A percentile compares a stretch with the other conserved stretches of the same genome.
These are phyloP conservation scores for Bruguiera gymnorhiza DNA, from an alignment of 345 rosid genomes.

Conservation along the genomic window DNA sequence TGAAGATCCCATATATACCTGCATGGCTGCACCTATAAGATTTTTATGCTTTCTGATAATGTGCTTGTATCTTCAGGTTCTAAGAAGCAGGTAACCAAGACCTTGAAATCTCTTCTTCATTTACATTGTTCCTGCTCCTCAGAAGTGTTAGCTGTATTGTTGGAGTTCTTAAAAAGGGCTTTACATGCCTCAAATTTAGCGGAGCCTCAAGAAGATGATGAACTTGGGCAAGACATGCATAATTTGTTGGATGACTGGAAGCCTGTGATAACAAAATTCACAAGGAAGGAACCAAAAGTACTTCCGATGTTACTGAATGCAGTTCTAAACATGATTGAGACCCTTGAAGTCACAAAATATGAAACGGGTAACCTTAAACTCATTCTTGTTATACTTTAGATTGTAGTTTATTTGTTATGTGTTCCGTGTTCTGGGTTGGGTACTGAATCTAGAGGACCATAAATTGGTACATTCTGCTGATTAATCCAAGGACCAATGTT, in stretches of 20 bases:
- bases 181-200: slow-evolving; percentile 41
- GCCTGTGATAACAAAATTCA: slow-evolving; percentile 50
- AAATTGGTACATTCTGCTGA: too few relatives aligned
- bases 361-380: slow-evolving; percentile 41
- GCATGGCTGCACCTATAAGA: slow-evolving; percentile 7
- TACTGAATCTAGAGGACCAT: too few relatives aligned
- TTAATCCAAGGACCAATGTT: too few relatives aligned
- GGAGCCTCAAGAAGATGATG: slow-evolving; percentile 33
- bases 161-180: slow-evolving; percentile 56
- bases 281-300: slow-evolving; percentile 71
- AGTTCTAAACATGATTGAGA: slow-evolving; percentile 52
- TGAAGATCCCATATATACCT: not conserved
- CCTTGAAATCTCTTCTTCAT: slow-evolving; percentile 50
- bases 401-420: not conserved
- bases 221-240: slow-evolving; percentile 29
- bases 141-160: slow-evolving; percentile 63
- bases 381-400: not conserved
- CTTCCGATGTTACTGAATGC: slow-evolving; percentile 61
- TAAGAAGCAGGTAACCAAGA: slow-evolving; percentile 48
- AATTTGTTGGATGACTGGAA: slow-evolving; percentile 60
- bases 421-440: not conserved
- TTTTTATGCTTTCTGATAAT: slow-evolving; percentile 12
- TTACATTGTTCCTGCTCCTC: slow-evolving; percentile 65
- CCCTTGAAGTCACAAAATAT: slow-evolving; percentile 38
- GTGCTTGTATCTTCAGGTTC: slow-evolving; percentile 48